Conservation (phyloP, 257 asterid species). For the Henckelia pumila region DNA sequence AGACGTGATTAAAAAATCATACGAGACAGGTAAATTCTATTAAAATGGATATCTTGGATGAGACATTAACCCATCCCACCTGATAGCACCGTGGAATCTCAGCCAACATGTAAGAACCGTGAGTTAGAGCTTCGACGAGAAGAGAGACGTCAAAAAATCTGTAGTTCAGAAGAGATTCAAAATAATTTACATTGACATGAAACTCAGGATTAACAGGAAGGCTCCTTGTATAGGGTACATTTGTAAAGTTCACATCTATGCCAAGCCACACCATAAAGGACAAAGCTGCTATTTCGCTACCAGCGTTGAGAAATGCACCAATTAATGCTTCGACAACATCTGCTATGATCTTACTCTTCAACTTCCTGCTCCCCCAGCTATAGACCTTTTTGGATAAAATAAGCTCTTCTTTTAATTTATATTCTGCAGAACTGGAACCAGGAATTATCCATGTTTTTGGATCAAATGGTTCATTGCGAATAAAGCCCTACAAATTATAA, state of each 20-base stretch:
- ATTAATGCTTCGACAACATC: slow-evolving; percentile 48
- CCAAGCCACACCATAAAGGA: slow-evolving; percentile 45
- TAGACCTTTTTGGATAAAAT: slow-evolving; percentile 39
- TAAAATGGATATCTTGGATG: not conserved
- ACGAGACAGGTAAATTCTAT: not conserved
- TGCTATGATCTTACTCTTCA: slow-evolving; percentile 37
- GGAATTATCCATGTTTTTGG: slow-evolving; percentile 70
- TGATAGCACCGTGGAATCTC: slow-evolving; percentile 73
- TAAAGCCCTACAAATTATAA: slow-evolving; percentile 55
- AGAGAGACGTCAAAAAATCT: slow-evolving; percentile 37
- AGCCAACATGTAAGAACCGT: slow-evolving; percentile 42
- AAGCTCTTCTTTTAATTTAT: slow-evolving; percentile 33
- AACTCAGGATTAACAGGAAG: slow-evolving; percentile 41
- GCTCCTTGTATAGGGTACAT: slow-evolving; percentile 27
- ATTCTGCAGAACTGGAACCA: slow-evolving; percentile 35
- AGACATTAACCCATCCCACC: slow-evolving; percentile 36
- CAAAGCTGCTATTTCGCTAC: slow-evolving; percentile 35
- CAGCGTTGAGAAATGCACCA: slow-evolving; percentile 38
- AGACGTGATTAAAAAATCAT: no score
- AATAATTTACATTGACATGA: slow-evolving; percentile 37
- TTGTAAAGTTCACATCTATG: slow-evolving; percentile 21
- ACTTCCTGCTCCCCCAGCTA: slow-evolving; percentile 21
- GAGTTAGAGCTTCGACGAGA: slow-evolving; percentile 47
- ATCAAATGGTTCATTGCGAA: slow-evolving; percentile 70
- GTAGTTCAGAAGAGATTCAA: slow-evolving; percentile 35